Conservation (phyloP, 108 stramenopile genomes). For the Hondaea fermentalgiana region DNA sequence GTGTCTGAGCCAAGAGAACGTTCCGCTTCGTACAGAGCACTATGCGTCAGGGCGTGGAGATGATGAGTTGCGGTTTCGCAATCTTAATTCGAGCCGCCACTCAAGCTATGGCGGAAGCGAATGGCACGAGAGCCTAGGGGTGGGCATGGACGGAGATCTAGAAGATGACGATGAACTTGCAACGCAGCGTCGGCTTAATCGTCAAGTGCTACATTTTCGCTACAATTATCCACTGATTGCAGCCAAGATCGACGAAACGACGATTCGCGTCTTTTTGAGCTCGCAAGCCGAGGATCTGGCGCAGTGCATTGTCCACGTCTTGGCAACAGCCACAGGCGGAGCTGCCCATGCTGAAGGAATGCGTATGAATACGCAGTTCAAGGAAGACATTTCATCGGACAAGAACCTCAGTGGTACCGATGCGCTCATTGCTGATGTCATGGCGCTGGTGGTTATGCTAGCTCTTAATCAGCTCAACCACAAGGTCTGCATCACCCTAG, state of each 20-base stretch:
- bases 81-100: neutral
- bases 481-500: neutral
- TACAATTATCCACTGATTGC: neutral
- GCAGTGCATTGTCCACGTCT: neutral
- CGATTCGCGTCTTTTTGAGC: constrained; percentile 13
- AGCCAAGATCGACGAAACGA: neutral
- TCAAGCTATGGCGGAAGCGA: neutral
- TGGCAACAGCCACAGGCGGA: neutral
- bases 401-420: neutral
- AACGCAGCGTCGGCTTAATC: neutral
- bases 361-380: neutral
- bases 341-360: neutral
- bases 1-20: neutral
- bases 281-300: neutral
- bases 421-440: neutral
- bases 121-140: neutral
- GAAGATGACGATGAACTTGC: neutral
- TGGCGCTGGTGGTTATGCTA: neutral
- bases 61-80: too few relatives aligned
- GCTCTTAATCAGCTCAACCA: neutral
- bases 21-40: neutral
- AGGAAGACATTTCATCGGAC: neutral
- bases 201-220: neutral
- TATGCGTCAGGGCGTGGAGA: too few relatives aligned
- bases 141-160: neutral